A percentile compares a stretch with the other conserved stretches of the same genome.
Conservation (phyloP, 192 early-diverging fungal species). For the Helicostylum pulchrum region DNA sequence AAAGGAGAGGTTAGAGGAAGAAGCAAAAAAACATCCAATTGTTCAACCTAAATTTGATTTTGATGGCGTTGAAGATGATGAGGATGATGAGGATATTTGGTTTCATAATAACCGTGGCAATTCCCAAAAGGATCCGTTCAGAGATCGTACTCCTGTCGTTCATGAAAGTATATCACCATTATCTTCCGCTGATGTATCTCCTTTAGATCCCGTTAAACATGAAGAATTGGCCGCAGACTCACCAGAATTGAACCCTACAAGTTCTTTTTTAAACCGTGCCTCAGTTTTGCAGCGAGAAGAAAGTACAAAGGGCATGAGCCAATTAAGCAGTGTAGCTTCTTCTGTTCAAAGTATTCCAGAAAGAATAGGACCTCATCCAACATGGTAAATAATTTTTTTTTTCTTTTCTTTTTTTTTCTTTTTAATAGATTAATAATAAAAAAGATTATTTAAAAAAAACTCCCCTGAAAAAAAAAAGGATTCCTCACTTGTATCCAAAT, state of each 20-base stretch:
- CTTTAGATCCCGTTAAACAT: too few species aligned
- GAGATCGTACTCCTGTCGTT: neutral
- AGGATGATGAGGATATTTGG: slow-evolving; percentile 13
- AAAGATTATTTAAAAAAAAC: neutral
- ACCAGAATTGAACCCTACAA: too few species aligned
- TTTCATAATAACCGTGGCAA: neutral
- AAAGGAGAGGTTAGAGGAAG: slow-evolving; percentile 9
- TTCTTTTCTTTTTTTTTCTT: neutral
- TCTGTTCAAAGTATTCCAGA: neutral
- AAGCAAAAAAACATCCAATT: slow-evolving; percentile 6
- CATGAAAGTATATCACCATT: too few species aligned
- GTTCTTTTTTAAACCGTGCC: neutral
- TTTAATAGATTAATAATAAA: neutral
- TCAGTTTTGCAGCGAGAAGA: neutral
- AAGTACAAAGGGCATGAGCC: neutral
- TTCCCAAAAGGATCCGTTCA: slow-evolving; percentile 4
- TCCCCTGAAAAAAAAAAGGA: slow-evolving; percentile 17
- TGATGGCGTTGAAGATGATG: slow-evolving; percentile 20
- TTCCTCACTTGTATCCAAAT: slow-evolving; percentile 30
- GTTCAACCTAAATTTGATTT: slow-evolving; percentile 19
- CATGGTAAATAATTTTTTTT: neutral
- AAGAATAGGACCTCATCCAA: neutral
- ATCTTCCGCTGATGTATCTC: too few species aligned
- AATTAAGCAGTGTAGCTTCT: neutral
- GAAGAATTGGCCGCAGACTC: too few species aligned